Evolutionary conservation across 306 rosid genomes (phyloP), one percentile per base, ranked within the genome.

Genomic region (Prunus mume): DNA sequence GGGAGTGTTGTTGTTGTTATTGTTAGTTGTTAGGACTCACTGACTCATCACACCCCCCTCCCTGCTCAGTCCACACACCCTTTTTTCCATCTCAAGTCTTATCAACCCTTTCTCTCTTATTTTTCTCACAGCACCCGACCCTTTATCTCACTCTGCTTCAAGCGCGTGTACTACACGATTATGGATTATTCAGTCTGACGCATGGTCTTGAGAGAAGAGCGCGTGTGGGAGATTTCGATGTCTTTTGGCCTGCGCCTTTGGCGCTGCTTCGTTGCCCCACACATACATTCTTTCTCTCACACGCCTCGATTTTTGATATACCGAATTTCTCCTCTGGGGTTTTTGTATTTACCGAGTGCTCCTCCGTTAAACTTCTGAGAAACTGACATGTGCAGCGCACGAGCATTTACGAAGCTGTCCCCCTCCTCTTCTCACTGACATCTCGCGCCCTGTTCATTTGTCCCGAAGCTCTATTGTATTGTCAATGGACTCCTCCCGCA

Each of bases 51-150:
- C 13, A 20, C 54, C 54, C 24, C 38, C 24, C 25, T 7, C 2
- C 22, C 61, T 51, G 17, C 61, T 10, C 30, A 6, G 6, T 9
- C 68, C 34, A 51, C 77, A 62, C 63, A 47, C 78, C 27, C 83
- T 70, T 72, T 65, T 60, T 81, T 30, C 72, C 75, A 80, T 87
- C 88, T 87, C 80, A 75, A 58, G 93, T 88, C 96, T 83, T 80
- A 71, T 86, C 90, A 80, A 61, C 77, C 55, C 73, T 80, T 77
- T 65, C 25, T 47, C 19, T 74, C 62, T 76, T 69, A 22, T 43
- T 70, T 72, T 66, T 47, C 43, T 10, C 20, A 11, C 55, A 49
- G 8, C 28, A 71, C 24, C 5, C 41, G 6, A 34, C 0, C 3
- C 12, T 65, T 81, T 75, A 76, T 51, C 65, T 79, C 56, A 54